Base-by-base conservation (phyloP, 768 basidiomycete species). In the Harrya chromipes region DNA sequence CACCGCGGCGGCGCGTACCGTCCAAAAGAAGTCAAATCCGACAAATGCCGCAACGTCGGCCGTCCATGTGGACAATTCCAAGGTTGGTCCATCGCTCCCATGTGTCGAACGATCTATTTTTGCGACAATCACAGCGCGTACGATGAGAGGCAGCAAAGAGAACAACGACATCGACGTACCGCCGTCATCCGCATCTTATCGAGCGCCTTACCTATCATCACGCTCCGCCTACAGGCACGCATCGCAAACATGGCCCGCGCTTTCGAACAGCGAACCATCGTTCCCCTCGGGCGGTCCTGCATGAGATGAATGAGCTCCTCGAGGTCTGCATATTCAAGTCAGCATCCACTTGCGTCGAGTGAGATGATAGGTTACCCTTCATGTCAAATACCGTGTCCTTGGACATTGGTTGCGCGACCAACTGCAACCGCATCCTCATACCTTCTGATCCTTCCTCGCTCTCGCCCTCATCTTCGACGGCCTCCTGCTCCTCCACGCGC, bases 231-330 rank as follows among this genome's bases (percentile, higher is more conserved):
- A 69, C 97, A 99, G 0, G 97, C 97, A 31, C 94, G 81, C 80
- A 85, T 90, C 0, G 97, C 97, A 63, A 99, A 97, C 94, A 99
- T 97, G 5, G 84, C 77, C 14, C 94, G 80, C 14, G 90, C 92
- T 67, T 98, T 98, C 14, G 87, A 87, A 62, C 93, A 97, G 19
- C 97, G 78, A 0, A 97, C 90, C 80, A 92, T 88, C 59, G 85
- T 82, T 2, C 90, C 89, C 0, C 75, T 67, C 0, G 92, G 85
- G 8, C 78, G 75, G 60, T 94, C 89, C 33, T 81, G 82, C 71
- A 99, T 76, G 13, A 95, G 72, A 57, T 94, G 83, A 20, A 99
- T 78, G 9, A 99, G 76, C 61, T 98, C 97, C 67, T 95, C 94
- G 16, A 98, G 74, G 68, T 98, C 94, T 95, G 61, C 29, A 8